These are phyloP conservation scores for Elymus sibiricus DNA, from an alignment of 176 grass and related monocot genomes.

Conservation along the genomic window DNA sequence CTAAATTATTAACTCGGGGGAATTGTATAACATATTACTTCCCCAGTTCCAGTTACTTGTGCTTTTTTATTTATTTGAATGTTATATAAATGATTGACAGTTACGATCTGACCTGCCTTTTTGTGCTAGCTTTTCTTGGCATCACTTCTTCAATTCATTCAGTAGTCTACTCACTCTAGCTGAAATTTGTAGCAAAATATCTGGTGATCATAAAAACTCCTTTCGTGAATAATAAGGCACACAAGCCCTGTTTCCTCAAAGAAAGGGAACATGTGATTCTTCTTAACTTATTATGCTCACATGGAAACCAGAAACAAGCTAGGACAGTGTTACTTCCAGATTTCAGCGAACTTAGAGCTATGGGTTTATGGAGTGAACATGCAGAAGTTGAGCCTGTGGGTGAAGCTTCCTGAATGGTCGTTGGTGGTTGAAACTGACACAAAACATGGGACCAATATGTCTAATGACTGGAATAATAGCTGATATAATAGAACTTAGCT, in stretches of 20 bases:
- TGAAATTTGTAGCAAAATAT: background rate
- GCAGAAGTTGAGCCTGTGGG: background rate
- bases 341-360: slow-evolving; percentile 8
- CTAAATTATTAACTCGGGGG: background rate
- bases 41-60: background rate
- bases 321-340: slow-evolving; percentile 3
- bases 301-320: background rate
- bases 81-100: background rate
- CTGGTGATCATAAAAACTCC: background rate
- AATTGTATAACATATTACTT: background rate
- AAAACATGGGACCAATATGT: background rate
- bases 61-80: background rate
- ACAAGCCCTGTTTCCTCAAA: background rate
- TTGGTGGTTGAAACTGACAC: background rate
- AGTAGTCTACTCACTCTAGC: background rate
- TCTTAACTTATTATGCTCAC: background rate
- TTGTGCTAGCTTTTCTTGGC: background rate
- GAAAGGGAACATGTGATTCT: background rate
- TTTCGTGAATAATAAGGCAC: background rate
- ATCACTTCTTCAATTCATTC: slow-evolving; percentile 9
- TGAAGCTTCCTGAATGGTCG: background rate
- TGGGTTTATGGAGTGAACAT: slow-evolving; percentile 19
- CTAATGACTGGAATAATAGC: background rate
- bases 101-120: background rate
- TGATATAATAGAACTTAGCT: background rate